These are phyloP conservation scores for Phalaenopsis equestris DNA, from an alignment of 106 monocot genomes.

Conservation along the genomic window DNA sequence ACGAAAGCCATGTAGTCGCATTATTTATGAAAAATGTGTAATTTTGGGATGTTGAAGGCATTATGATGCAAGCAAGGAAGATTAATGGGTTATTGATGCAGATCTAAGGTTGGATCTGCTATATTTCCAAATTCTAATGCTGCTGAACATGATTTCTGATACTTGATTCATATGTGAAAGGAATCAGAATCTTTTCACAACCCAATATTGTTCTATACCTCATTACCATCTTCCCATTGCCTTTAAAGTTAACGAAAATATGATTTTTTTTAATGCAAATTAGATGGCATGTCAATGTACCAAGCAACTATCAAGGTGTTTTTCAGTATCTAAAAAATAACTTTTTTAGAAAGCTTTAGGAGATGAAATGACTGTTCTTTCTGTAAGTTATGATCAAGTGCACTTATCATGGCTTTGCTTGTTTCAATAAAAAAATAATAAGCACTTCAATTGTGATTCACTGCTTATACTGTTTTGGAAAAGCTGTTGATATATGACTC, in stretches of 20 bases:
- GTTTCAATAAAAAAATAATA: neutral
- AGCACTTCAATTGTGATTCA: neutral
- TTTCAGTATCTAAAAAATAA: neutral
- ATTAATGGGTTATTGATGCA: no score
- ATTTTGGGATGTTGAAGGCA: no score
- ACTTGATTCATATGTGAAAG: no score
- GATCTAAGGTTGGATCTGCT: no score
- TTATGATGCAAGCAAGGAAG: no score
- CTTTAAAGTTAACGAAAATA: neutral
- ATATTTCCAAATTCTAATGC: no score
- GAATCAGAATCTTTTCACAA: no score
- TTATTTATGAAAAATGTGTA: no score
- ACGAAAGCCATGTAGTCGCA: no score
- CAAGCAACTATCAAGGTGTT: neutral
- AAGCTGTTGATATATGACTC: neutral
- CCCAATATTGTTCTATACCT: no score
- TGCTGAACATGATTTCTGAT: no score
- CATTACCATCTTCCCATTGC: no score
- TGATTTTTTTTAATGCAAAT: neutral
- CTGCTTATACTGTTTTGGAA: neutral
- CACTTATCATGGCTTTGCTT: neutral
- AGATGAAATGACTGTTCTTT: neutral
- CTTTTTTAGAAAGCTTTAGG: neutral
- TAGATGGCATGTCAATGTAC: neutral
- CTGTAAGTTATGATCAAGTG: neutral